phyloP scores from a whole-genome alignment of 2,329 filamentous ascomycete genomes.

The Grosmannia serpens region DNA sequence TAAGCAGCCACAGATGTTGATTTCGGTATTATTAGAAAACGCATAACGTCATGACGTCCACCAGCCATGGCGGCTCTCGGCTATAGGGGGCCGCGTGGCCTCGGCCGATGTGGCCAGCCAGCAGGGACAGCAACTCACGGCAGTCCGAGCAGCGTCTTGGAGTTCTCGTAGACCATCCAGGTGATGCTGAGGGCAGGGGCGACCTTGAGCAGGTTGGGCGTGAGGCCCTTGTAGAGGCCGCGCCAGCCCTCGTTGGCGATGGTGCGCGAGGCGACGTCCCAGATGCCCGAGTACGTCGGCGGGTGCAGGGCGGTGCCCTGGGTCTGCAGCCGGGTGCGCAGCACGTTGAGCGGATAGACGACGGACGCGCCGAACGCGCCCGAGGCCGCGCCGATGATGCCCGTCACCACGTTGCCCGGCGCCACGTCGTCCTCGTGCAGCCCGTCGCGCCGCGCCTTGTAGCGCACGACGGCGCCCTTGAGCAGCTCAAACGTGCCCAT shows the following conservation, averaged over 20 bases:
- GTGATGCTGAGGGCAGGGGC: conserved; percentile 92
- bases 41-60: too few relatives aligned
- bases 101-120: background rate
- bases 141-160: conserved; percentile 58
- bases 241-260: conserved; percentile 70
- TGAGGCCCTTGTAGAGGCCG: conserved; percentile 88
- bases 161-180: conserved; percentile 87
- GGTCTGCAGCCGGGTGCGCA: conserved; percentile 83
- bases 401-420: conserved; percentile 73
- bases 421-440: conserved; percentile 75
- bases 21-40: too few relatives aligned
- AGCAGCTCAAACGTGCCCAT: conserved; percentile 91
- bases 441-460: conserved; percentile 56
- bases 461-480: conserved; percentile 60
- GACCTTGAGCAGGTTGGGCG: conserved; percentile 91
- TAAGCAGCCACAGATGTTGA: too few relatives aligned
- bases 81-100: background rate
- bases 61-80: too few relatives aligned
- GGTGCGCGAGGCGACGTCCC: conserved; percentile 79
- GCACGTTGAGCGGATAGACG: conserved; percentile 89
- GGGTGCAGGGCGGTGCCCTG: conserved; percentile 91
- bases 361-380: conserved; percentile 87
- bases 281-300: conserved; percentile 79
- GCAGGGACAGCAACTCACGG: too few relatives aligned
- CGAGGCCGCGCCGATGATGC: conserved; percentile 79